Evolutionary conservation across 305 asterid species (phyloP), one percentile per base, ranked within the genome.

Genomic region (Plantago coronopus): DNA sequence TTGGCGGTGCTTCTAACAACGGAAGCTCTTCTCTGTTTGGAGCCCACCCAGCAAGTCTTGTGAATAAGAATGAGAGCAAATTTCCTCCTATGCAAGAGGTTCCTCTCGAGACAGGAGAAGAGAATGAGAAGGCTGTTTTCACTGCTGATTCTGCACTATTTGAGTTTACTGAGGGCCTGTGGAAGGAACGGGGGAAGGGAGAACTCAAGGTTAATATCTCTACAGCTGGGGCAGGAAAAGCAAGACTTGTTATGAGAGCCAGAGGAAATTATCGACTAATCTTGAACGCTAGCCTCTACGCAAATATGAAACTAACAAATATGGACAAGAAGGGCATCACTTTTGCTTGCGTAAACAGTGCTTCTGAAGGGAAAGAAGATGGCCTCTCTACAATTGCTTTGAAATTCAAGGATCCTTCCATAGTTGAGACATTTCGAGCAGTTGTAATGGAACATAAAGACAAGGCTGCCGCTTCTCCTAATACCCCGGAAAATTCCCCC

Each of bases 141-240:
- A 67, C 78, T 18, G 88, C 96, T 44, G 96, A 87, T 75, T 89
- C 96, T 20, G 69, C 72, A 34, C 81, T 89, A 46, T 93, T 76
- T 62, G 99, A 87, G 74, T 93, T 53, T 62, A 60, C 70, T n/a
- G 95, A 81, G 68, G 96, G 90, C 55, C 29, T 73, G 9, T 93
- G 99, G 96, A 93, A 87, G 79, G 99, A 93, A 74, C 77, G 99
- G 5, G 99, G 94, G 22, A 89, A 89, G 73, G 97, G 99, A 21
- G 97, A 93, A 68, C 72, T 93, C 63, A 93, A 83, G 75, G 80
- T 93, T 59, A 89, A 89, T 63, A 73, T 82, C 48, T 61, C 88
- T 5, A 78, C 85, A 54, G 17, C 74, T 5, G 96, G 76, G 74
- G 62, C 79, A 1, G 83, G 76, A 60, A 89, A 81, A 74, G 95